phyloP scores from a whole-genome alignment of 805 yeast genomes.

The Metschnikowia aberdeeniae region DNA sequence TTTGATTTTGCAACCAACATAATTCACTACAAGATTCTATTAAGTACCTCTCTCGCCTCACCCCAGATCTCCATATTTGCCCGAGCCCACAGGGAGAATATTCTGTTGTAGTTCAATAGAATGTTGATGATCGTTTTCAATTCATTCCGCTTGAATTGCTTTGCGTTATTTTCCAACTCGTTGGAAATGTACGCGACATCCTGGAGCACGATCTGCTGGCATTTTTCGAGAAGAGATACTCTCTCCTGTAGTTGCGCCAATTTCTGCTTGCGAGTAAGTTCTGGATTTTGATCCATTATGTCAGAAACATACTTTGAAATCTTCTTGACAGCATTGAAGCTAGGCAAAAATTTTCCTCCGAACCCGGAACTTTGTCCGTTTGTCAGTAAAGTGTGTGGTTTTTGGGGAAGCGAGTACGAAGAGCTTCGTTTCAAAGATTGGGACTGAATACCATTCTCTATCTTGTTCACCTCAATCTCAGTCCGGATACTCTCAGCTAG shows the following conservation, averaged over 20 bases:
- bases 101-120: constrained; percentile 49
- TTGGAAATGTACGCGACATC: constrained; percentile 41
- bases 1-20: background rate
- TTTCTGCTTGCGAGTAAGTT: constrained; percentile 53
- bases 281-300: constrained; percentile 65
- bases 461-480: constrained; percentile 27
- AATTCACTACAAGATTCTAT: constrained; percentile 5
- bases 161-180: constrained; percentile 44
- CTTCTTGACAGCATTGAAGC: constrained; percentile 42
- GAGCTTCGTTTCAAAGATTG: constrained; percentile 22
- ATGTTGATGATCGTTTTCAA: constrained; percentile 50
- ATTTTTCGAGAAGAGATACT: constrained; percentile 48
- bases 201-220: constrained; percentile 41
- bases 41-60: constrained; percentile 47
- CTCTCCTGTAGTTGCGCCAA: constrained; percentile 48
- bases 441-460: constrained; percentile 23
- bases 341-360: constrained; percentile 50
- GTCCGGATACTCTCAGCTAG: constrained; percentile 26
- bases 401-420: constrained; percentile 13
- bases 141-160: constrained; percentile 47
- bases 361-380: constrained; percentile 1
- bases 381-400: background rate
- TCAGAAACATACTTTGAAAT: constrained; percentile 52
- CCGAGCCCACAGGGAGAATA: constrained; percentile 62
- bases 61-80: constrained; percentile 67